Percentiles rank a stretch among this genome's conserved stretches.
phyloP scores from a whole-genome alignment of 768 basidiomycete genomes.

The Plicaturopsis crispa region DNA sequence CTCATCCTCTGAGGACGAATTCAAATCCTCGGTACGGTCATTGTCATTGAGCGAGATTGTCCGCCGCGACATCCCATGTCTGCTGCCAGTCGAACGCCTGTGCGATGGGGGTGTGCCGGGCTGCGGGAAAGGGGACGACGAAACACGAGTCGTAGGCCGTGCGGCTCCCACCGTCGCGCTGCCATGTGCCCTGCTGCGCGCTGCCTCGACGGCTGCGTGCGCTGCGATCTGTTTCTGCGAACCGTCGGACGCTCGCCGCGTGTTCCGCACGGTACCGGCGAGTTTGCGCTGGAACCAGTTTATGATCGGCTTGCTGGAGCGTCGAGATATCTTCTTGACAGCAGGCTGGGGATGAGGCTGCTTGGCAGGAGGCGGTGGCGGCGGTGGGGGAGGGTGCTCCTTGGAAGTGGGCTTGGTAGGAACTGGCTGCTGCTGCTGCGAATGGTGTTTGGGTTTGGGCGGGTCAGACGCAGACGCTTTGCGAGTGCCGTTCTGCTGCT shows the following conservation, averaged over 20 bases:
- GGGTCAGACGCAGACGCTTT: no score
- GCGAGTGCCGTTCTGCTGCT: no score
- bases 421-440: no score
- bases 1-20: constrained; percentile 24
- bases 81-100: not conserved
- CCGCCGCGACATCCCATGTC: constrained; percentile 28
- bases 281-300: constrained; percentile 89
- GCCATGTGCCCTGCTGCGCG: not conserved
- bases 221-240: no score
- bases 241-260: constrained; percentile 36
- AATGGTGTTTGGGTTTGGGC: no score
- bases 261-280: constrained; percentile 55
- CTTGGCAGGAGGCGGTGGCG: constrained; percentile 11
- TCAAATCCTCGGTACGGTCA: constrained; percentile 34
- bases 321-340: constrained; percentile 56
- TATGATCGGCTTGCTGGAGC: constrained; percentile 79
- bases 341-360: constrained; percentile 20
- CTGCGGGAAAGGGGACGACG: constrained; percentile 36
- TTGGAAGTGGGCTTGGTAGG: no score
- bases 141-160: constrained; percentile 26
- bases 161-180: not conserved
- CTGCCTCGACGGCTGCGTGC: no score
- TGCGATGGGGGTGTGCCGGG: constrained; percentile 6
- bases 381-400: no score
- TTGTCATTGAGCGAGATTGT: constrained; percentile 62